Conservation (phyloP, 2,329 filamentous ascomycete species). For the Hypoxylon sp. region DNA sequence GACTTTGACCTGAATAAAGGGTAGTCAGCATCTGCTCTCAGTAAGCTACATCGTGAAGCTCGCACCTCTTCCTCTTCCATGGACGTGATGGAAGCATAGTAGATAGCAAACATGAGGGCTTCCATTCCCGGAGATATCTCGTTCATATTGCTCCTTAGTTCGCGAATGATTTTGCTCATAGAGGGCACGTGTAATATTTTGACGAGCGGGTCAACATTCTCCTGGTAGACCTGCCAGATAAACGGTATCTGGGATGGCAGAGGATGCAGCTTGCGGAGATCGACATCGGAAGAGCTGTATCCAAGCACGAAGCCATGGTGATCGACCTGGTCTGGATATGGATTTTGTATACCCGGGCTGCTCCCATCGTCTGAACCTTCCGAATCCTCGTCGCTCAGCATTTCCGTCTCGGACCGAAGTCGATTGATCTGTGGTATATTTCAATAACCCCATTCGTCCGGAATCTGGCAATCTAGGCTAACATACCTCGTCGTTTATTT, state of each 20-base stretch:
- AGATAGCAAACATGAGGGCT: slow-evolving; percentile 73
- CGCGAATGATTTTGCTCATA: slow-evolving; percentile 70
- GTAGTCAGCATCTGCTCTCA: slow-evolving; percentile 24
- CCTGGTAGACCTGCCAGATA: slow-evolving; percentile 78
- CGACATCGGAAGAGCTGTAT: slow-evolving; percentile 77
- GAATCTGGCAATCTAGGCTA: neutral
- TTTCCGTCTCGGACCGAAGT: slow-evolving; percentile 64
- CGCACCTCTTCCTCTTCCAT: slow-evolving; percentile 71
- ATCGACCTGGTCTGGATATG: slow-evolving; percentile 56
- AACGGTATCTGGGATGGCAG: slow-evolving; percentile 72
- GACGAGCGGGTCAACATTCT: slow-evolving; percentile 79
- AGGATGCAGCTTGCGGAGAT: slow-evolving; percentile 74
- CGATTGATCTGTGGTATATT: slow-evolving; percentile 44
- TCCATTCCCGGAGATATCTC: slow-evolving; percentile 69
- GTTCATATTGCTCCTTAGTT: slow-evolving; percentile 70
- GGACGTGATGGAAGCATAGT: slow-evolving; percentile 69
- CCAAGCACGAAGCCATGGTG: slow-evolving; percentile 81
- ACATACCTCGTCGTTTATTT: slow-evolving; percentile 77
- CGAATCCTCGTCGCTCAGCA: slow-evolving; percentile 65
- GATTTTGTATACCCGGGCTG: slow-evolving; percentile 57
- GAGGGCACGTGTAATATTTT: slow-evolving; percentile 79
- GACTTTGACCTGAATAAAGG: slow-evolving; percentile 59
- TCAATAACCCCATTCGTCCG: neutral
- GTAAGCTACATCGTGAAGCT: neutral
- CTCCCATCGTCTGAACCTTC: slow-evolving; percentile 73